phyloP scores from a whole-genome alignment of 2,329 filamentous ascomycete genomes.

The Ceratocystis lukuohia region DNA sequence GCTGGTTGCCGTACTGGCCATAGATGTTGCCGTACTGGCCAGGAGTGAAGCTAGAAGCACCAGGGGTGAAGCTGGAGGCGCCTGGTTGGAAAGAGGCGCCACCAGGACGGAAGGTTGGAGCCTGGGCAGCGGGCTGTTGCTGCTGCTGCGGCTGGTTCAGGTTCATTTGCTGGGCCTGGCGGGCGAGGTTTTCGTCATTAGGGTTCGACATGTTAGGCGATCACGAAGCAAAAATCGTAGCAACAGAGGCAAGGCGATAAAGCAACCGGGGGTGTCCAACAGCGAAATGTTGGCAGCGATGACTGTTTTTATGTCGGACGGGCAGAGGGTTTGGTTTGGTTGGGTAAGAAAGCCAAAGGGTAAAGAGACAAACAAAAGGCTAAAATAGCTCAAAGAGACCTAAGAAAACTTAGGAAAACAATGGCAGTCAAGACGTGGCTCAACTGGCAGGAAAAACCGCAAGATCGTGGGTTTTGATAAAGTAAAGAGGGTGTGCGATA shows the following conservation, averaged over 20 bases:
- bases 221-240: no score
- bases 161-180: slow-evolving; percentile 61
- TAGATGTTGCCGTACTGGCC: slow-evolving; percentile 51
- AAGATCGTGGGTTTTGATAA: neutral
- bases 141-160: slow-evolving; percentile 60
- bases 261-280: neutral
- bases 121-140: slow-evolving; percentile 33
- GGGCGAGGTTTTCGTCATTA: slow-evolving; percentile 91
- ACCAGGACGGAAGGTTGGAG: slow-evolving; percentile 35
- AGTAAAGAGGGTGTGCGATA: slow-evolving; percentile 5
- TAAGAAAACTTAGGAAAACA: neutral
- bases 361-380: neutral
- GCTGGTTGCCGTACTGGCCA: slow-evolving; percentile 40
- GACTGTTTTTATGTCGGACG: neutral
- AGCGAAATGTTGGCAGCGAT: neutral
- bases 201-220: slow-evolving; percentile 60
- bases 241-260: neutral
- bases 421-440: no score
- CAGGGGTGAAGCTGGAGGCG: slow-evolving; percentile 59
- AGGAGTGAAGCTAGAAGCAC: slow-evolving; percentile 56
- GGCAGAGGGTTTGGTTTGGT: neutral
- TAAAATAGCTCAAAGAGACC: neutral
- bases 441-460: neutral
- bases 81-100: slow-evolving; percentile 47
- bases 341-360: neutral